Conservation (phyloP, 2,329 filamentous ascomycete genomes). For the Colletotrichum caudatum region DNA sequence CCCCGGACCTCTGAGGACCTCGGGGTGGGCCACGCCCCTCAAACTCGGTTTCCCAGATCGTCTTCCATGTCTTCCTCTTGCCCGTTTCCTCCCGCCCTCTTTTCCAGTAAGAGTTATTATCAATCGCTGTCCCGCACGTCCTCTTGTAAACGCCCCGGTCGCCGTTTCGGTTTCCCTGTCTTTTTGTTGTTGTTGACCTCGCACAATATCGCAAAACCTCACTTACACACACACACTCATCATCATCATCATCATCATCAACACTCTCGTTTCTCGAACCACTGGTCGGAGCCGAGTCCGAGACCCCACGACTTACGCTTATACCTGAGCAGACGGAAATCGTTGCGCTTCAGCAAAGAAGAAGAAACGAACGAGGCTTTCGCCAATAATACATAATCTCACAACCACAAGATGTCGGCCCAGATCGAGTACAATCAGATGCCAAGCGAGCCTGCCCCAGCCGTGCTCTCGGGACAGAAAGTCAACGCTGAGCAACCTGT, state of each 20-base stretch:
- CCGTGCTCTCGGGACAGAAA: conserved; percentile 45
- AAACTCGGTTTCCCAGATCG: conserved; percentile 12
- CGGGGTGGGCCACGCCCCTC: conserved; percentile 15
- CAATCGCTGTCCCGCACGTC: conserved; percentile 19
- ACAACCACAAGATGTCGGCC: conserved; percentile 21
- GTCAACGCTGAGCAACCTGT: conserved; percentile 52
- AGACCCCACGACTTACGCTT: neutral
- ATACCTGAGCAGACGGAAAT: neutral
- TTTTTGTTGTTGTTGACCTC: neutral
- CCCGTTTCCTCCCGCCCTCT: neutral
- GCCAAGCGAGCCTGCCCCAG: conserved; percentile 50
- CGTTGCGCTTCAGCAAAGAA: neutral
- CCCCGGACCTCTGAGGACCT: conserved; percentile 19
- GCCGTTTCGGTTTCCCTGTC: neutral
- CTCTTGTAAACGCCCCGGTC: neutral
- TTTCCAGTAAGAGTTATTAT: conserved; percentile 6
- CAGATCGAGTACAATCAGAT: conserved; percentile 46
- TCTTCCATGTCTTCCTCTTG: neutral
- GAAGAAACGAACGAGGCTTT: neutral
- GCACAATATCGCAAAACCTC: neutral
- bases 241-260: neutral
- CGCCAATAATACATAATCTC: conserved; percentile 22
- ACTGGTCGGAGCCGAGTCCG: neutral
- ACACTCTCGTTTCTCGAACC: conserved; percentile 20
- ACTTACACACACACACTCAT: neutral